These are phyloP conservation scores for Coemansia sp. DNA, from an alignment of 371 early-diverging fungal genomes.

Conservation along the genomic window DNA sequence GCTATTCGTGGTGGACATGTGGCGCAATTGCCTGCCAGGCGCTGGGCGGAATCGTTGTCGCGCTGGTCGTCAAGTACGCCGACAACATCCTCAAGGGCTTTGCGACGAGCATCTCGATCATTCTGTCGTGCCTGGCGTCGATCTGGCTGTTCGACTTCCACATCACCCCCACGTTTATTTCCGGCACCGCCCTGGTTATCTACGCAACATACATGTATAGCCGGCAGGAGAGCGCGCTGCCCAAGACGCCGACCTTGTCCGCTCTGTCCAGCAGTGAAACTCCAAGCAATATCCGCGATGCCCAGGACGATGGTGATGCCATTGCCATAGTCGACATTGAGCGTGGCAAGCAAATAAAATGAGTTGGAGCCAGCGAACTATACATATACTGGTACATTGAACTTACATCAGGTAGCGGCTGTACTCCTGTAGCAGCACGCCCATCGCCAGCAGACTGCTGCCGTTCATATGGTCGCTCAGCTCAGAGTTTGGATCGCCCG, in stretches of 20 bases:
- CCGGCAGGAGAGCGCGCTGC: not conserved
- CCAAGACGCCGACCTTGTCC: too few relatives aligned
- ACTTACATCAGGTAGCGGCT: constrained; percentile 21
- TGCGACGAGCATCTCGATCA: constrained; percentile 93
- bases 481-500: constrained; percentile 2
- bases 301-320: too few relatives aligned
- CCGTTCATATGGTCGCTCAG: constrained; percentile 35
- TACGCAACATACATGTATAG: constrained; percentile 80
- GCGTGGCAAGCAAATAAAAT: not conserved
- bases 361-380: not conserved
- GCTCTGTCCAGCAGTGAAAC: too few relatives aligned
- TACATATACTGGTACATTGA: too few relatives aligned
- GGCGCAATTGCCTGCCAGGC: constrained; percentile 85
- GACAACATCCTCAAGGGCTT: constrained; percentile 97
- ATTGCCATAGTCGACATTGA: too few relatives aligned
- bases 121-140: constrained; percentile 75
- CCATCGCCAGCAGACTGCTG: constrained; percentile 47
- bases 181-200: constrained; percentile 76
- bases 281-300: too few relatives aligned
- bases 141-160: constrained; percentile 78
- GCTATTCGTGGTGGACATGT: constrained; percentile 77
- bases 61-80: constrained; percentile 93
- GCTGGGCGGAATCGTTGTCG: constrained; percentile 90
- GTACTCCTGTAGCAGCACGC: constrained; percentile 44
- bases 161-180: constrained; percentile 68